Conservation (phyloP, 2,329 filamentous ascomycete species). For the Trichoderma sp. region DNA sequence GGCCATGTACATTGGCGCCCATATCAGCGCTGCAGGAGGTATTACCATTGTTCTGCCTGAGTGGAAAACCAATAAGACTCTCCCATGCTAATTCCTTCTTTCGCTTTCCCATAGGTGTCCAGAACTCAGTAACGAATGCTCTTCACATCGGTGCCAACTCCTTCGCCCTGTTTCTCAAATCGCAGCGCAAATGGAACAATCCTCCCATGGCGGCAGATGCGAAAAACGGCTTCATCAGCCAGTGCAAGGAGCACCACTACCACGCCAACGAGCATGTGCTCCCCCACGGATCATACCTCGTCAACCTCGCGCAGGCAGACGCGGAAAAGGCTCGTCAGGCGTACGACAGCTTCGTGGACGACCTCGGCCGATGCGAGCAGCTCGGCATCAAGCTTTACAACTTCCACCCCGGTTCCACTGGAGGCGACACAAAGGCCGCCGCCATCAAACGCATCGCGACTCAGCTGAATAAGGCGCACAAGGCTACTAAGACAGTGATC, state of each 20-base stretch:
- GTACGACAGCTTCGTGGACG: slow-evolving; percentile 81
- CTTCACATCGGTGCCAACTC: slow-evolving; percentile 83
- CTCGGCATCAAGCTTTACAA: slow-evolving; percentile 94
- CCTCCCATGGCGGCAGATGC: slow-evolving; percentile 69
- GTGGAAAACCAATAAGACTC: no score
- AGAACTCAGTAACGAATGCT: slow-evolving; percentile 79
- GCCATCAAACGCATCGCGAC: slow-evolving; percentile 76
- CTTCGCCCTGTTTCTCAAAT: slow-evolving; percentile 93
- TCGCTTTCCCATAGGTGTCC: slow-evolving; percentile 65
- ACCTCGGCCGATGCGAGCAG: slow-evolving; percentile 77
- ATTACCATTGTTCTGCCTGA: slow-evolving; percentile 3
- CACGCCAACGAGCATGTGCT: slow-evolving; percentile 70
- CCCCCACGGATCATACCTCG: slow-evolving; percentile 92
- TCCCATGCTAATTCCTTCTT: neutral
- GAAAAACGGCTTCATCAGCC: slow-evolving; percentile 63
- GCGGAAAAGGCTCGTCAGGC: slow-evolving; percentile 77
- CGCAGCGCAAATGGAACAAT: slow-evolving; percentile 90
- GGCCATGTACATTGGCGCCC: slow-evolving; percentile 81
- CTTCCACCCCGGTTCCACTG: slow-evolving; percentile 88
- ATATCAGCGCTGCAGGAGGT: slow-evolving; percentile 89
- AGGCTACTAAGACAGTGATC: slow-evolving; percentile 69
- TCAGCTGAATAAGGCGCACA: slow-evolving; percentile 78
- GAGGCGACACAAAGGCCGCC: slow-evolving; percentile 60
- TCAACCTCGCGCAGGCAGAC: slow-evolving; percentile 89
- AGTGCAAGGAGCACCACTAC: slow-evolving; percentile 68